Base-by-base conservation (phyloP, 139 green algal genomes). In the Nannochloris sp. region DNA sequence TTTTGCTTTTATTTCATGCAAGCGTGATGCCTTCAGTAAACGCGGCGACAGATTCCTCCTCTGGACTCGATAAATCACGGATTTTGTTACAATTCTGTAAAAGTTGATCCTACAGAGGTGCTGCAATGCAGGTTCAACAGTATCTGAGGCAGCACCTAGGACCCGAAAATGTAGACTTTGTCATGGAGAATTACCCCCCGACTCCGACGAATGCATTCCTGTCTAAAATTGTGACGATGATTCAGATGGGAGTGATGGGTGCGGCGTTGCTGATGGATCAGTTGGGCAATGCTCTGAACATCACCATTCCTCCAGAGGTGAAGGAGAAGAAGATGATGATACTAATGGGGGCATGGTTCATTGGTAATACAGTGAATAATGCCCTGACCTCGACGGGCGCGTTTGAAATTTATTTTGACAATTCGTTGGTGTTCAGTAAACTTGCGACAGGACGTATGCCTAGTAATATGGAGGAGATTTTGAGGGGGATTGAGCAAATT, bases 401-500 rank as follows among this genome's bases (percentile, higher is more conserved):
- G 1, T 91, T 91, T 49, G 84, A 91, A 69, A 64, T 90, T 3
- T 88, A 68, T 44, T 83, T 70, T 40, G 72, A 83, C 18, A 75
- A 79, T 15, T n/a, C 72, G 11, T 60, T 79, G 82, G 51, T 87
- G 5, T 75, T 74, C 55, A 79, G 60, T 29, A 87, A 88, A 62
- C 62, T 88, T n/a, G 60, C 62, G 3, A 68, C 67, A 3, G 61
- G 67, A 10, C 40, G 70, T 6, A 83, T 88, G 81, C 82, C 82
- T 14, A 67, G 40, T 6, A 57, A 62, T 34, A 61, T 87, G 5
- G 24, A 54, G 4, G 55, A 75, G 54, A 56, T 44, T 10, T 31
- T 75, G 12, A 46, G 49, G 3, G 61, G 44, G 12, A 25, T 10
- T 44, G 14, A 25, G 46, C 10, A 12, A 4, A 19, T 25, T 9